Evolutionary conservation across 305 asterid genomes (phyloP), one percentile per base, ranked within the genome.

Genomic region (Salvia sclarea): DNA sequence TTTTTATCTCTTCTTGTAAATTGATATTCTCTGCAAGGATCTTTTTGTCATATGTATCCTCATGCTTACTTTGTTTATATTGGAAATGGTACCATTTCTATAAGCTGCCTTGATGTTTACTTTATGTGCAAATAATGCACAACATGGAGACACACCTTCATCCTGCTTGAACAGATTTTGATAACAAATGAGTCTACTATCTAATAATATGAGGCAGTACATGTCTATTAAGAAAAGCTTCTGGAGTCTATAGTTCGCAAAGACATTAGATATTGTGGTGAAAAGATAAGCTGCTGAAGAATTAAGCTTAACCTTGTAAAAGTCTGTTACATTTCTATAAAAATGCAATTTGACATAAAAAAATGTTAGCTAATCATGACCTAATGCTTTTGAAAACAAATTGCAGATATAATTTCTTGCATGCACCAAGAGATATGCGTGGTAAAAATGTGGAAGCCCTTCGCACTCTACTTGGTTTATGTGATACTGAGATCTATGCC

Each of bases 381-480:
- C 31, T 56, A 61, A 48, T 78, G 47, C 66, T 81, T 73, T 30
- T 69, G 70, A 74, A 83, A 70, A 53, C 64, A 64, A 47, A 30
- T 59, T 78, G 81, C 92, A 91, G 99, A 88, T 93, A 86, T 74
- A 95, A 84, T 82, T 93, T 95, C 84, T 79, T 95, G 64, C 99
- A 95, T 76, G 97, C 94, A 52, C 99, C 99, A 64, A 88, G 90
- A 83, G 99, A 95, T 78, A 95, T 95, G 97, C 95, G 88, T 52
- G 88, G 96, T 64, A 95, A 95, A 80, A 95, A 95, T 78, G 96
- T 95, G 33, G 99, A 95, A 80, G 98, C 98, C 66, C 87, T 95
- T 25, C 96, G 99, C 68, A 88, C 95, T 30, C 85, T 95, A 28
- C 85, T 95, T 79, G 59, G 83, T 64, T 80, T 92, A 79, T 92